Evolutionary conservation across 1,284 basidiomycete genomes (phyloP), one percentile per base, ranked within the genome.

Genomic region (Cryptococcus depauperatus): DNA sequence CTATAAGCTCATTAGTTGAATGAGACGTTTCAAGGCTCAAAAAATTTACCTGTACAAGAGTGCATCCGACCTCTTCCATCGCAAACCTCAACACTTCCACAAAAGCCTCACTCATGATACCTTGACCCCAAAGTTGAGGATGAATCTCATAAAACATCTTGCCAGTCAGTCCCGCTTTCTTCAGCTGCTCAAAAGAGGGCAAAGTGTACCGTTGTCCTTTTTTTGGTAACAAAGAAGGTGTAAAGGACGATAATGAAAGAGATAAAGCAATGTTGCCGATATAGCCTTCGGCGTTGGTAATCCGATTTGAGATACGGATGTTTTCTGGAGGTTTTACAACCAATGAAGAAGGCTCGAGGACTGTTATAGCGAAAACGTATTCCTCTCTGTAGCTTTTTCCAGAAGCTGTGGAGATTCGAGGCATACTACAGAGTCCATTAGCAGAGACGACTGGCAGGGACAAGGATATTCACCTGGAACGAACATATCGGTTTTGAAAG

Each of bases 71-170:
- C 43, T 68, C 65, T 42, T 69, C 65, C 23, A 69, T 58, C 5
- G 64, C 65, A 39, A 68, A 69, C 26, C 67, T 46, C 32, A 69
- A 43, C 5, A 66, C 63, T 43, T 68, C 67, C n/a, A 41, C 50
- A 44, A 69, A 69, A 18, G 64, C 67, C 54, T 69, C 65, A 11
- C 57, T 57, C 48, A 63, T 64, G 13, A 69, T 44, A 0, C 67
- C 64, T 48, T 61, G 55, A 6, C 62, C 64, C 67, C 67, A 69
- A 3, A 69, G 42, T 37, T 69, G 67, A 4, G 67, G 67, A 47
- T 69, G 67, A 14, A 66, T 55, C 55, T 69, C 67, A 52, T 65
- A 69, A 47, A 66, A 69, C 53, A 69, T 43, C 43, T 56, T 56
- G 11, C 59, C 67, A 22, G 34, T 42, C 5, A 66, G 47, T 14